These are phyloP conservation scores for Neoarthrinium moseri DNA, from an alignment of 2,329 filamentous ascomycete species.

Conservation along the genomic window DNA sequence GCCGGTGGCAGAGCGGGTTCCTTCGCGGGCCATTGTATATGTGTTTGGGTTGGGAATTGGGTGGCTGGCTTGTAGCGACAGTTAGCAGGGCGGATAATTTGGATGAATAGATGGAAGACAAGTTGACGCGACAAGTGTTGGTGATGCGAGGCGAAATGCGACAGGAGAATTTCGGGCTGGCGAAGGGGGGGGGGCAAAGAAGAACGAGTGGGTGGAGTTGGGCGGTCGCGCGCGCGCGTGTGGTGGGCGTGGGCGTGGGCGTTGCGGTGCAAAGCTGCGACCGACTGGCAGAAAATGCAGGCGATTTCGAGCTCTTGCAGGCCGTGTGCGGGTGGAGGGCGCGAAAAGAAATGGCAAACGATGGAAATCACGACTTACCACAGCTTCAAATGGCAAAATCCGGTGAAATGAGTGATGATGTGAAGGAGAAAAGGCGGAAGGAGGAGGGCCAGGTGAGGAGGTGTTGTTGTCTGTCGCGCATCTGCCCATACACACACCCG, in stretches of 20 bases:
- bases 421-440: neutral
- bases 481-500: neutral
- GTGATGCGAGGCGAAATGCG: slow-evolving; percentile 26
- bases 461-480: slow-evolving; percentile 8
- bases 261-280: no score
- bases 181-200: no score
- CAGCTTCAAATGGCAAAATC: slow-evolving; percentile 3
- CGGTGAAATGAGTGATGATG: neutral
- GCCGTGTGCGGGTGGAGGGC: neutral
- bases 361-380: slow-evolving; percentile 6
- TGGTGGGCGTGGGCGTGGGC: neutral
- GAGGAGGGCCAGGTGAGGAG: slow-evolving; percentile 4
- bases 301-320: neutral
- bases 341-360: neutral
- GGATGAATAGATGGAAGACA: slow-evolving; percentile 5
- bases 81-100: slow-evolving; percentile 22
- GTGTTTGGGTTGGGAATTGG: slow-evolving; percentile 1
- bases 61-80: slow-evolving; percentile 9
- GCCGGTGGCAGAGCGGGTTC: slow-evolving; percentile 51
- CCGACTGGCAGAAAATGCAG: neutral
- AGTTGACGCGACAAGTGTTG: slow-evolving; percentile 20
- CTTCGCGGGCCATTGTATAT: slow-evolving; percentile 45
- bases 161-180: no score
- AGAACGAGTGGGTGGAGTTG: neutral
- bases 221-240: neutral